Evolutionary conservation across 2,329 filamentous ascomycete species (phyloP).

Genomic region (Ophiostoma triangulosporum): DNA sequence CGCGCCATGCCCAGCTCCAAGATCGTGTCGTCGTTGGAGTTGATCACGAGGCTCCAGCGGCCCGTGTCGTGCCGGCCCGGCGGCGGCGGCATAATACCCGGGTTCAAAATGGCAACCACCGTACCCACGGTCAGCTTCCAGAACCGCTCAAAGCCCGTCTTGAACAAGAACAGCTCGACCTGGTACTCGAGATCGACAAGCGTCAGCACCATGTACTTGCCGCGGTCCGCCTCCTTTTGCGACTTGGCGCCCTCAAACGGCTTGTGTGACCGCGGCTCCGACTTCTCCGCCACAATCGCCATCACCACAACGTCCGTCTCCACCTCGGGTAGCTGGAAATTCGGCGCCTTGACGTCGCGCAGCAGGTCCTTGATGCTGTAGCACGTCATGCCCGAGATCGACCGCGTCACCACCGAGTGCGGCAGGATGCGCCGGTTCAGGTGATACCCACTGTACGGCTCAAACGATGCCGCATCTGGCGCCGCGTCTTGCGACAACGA

Average conservation of each 20-base stretch:
- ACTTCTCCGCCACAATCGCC: conserved; percentile 78
- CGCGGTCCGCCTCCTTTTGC: conserved; percentile 32
- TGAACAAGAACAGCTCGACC: conserved; percentile 84
- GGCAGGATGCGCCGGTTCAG: conserved; percentile 72
- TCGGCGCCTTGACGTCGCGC: conserved; percentile 65
- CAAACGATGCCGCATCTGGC: conserved; percentile 41
- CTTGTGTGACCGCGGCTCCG: conserved; percentile 55
- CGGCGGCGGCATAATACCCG: conserved; percentile 76
- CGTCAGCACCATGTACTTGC: conserved; percentile 87
- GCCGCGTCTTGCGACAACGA: background rate
- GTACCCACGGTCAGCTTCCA: conserved; percentile 93
- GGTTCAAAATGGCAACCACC: conserved; percentile 82
- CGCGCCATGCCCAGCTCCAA: conserved; percentile 76
- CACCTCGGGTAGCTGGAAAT: conserved; percentile 66
- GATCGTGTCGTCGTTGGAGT: conserved; percentile 75
- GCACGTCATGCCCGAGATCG: conserved; percentile 62
- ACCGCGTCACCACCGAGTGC: conserved; percentile 65
- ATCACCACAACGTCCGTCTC: conserved; percentile 86
- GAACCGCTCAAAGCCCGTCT: conserved; percentile 77
- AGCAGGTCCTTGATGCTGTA: conserved; percentile 71
- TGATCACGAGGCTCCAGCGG: conserved; percentile 72
- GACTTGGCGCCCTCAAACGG: conserved; percentile 23
- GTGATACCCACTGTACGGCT: conserved; percentile 75
- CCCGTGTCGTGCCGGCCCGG: conserved; percentile 63
- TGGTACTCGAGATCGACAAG: conserved; percentile 85